These are phyloP conservation scores for Protomyces inouyei DNA, from an alignment of 1,139 yeast genomes.

Conservation along the genomic window DNA sequence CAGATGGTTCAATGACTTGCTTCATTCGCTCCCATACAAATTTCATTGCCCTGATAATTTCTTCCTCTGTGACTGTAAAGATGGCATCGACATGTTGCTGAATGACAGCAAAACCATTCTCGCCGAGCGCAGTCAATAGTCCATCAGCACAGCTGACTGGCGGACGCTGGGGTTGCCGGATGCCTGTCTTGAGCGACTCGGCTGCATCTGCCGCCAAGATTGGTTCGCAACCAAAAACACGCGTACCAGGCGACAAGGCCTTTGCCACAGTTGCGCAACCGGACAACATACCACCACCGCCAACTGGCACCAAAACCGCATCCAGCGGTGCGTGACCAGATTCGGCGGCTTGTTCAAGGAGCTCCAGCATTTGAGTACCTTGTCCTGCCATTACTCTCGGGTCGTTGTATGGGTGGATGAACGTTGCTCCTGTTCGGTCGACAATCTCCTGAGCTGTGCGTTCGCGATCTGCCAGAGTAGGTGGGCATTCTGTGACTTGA, in stretches of 20 bases:
- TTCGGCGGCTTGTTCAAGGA: conserved; percentile 28
- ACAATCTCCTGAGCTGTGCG: conserved; percentile 16
- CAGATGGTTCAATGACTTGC: conserved; percentile 32
- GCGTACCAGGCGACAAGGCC: conserved; percentile 12
- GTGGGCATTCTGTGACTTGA: conserved; percentile 28
- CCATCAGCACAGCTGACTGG: conserved; percentile 33
- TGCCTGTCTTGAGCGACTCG: conserved; percentile 27
- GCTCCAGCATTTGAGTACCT: conserved; percentile 31
- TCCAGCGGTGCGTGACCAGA: conserved; percentile 26
- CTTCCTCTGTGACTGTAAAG: conserved; percentile 31
- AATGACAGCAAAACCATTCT: conserved; percentile 28
- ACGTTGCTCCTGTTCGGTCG: conserved; percentile 27
- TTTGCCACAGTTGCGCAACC: conserved; percentile 31
- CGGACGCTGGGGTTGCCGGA: conserved; percentile 19
- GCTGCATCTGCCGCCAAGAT: conserved; percentile 31
- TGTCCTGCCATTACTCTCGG: conserved; percentile 32
- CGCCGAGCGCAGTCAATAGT: conserved; percentile 31
- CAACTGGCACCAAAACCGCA: conserved; percentile 32
- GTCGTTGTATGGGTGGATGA: conserved; percentile 32
- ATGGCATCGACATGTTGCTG: conserved; percentile 29
- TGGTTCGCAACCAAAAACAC: conserved; percentile 33
- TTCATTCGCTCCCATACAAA: conserved; percentile 33
- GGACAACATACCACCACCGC: conserved; percentile 33
- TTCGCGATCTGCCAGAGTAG: conserved; percentile 29
- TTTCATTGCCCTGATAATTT: conserved; percentile 31